These are phyloP conservation scores for Hygrophorus russula DNA, from an alignment of 768 basidiomycete species.

Conservation along the genomic window DNA sequence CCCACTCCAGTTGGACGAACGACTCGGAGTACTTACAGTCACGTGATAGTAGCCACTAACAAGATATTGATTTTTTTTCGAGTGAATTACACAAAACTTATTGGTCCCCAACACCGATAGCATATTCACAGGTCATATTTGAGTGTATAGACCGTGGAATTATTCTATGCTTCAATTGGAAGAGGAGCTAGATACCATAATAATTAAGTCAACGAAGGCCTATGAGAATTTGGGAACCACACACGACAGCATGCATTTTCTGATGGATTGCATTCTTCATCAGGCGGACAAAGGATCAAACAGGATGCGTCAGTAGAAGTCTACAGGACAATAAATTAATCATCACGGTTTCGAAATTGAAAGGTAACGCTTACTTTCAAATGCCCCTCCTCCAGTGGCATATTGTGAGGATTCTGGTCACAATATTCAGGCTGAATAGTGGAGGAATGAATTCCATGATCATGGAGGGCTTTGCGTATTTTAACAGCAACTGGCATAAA, in stretches of 20 bases:
- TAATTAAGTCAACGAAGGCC: too few relatives aligned
- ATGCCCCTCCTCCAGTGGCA: constrained; percentile 29
- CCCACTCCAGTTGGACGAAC: too few relatives aligned
- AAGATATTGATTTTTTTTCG: too few relatives aligned
- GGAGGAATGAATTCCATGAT: constrained; percentile 87
- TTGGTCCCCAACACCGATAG: too few relatives aligned
- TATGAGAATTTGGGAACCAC: neutral
- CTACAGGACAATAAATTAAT: constrained; percentile 10
- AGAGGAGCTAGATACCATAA: too few relatives aligned
- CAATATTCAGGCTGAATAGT: constrained; percentile 96
- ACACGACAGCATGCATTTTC: constrained; percentile 74
- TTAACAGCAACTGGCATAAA: constrained; percentile 85
- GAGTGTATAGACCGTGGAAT: too few relatives aligned
- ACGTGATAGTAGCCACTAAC: too few relatives aligned
- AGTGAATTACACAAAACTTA: too few relatives aligned
- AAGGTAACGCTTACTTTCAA: neutral
- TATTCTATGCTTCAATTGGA: too few relatives aligned
- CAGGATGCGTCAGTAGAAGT: constrained; percentile 46
- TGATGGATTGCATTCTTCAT: constrained; percentile 51
- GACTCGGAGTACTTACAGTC: too few relatives aligned
- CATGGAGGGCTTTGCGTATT: constrained; percentile 76
- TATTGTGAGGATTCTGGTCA: constrained; percentile 21
- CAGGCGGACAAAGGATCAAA: constrained; percentile 61
- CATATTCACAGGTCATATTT: too few relatives aligned
- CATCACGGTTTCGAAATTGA: neutral